Conservation (phyloP, 371 early-diverging fungal species). For the Polyrhizophydium stewartii region DNA sequence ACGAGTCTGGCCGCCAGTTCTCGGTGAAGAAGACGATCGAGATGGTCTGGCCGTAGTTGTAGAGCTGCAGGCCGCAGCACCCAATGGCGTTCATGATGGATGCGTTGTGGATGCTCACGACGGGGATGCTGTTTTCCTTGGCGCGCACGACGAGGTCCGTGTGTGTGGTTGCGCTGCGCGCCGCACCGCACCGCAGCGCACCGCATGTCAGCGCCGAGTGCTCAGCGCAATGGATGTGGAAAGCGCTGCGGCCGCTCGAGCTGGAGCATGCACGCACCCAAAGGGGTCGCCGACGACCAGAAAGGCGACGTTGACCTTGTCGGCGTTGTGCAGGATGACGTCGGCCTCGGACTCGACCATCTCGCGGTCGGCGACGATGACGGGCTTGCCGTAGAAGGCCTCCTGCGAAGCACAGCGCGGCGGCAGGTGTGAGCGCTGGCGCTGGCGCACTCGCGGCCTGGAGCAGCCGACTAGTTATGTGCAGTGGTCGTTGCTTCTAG, state of each 20-base stretch:
- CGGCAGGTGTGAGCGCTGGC: no score
- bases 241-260: no score
- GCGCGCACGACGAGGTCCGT: conserved; percentile 96
- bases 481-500: no score
- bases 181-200: no score
- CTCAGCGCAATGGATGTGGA: no score
- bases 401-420: conserved; percentile 51
- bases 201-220: no score
- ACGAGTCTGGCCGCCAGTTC: conserved; percentile 95
- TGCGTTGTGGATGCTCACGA: conserved; percentile 95
- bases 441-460: no score
- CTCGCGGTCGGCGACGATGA: conserved; percentile 91
- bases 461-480: no score
- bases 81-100: conserved; percentile 99
- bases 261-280: conserved; percentile 69
- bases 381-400: conserved; percentile 78
- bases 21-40: conserved; percentile 99
- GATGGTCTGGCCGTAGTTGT: conserved; percentile 98
- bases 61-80: conserved; percentile 96
- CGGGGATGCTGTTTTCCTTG: conserved; percentile 77
- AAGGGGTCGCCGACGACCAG: conserved; percentile 99
- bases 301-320: conserved; percentile 86
- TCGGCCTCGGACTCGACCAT: conserved; percentile 95
- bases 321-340: conserved; percentile 84
- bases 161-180: conserved; percentile 95